Evolutionary conservation across 352 stramenopile species (phyloP), one percentile per base, ranked within the genome.

Genomic region (Halophytophthora polymorphica): DNA sequence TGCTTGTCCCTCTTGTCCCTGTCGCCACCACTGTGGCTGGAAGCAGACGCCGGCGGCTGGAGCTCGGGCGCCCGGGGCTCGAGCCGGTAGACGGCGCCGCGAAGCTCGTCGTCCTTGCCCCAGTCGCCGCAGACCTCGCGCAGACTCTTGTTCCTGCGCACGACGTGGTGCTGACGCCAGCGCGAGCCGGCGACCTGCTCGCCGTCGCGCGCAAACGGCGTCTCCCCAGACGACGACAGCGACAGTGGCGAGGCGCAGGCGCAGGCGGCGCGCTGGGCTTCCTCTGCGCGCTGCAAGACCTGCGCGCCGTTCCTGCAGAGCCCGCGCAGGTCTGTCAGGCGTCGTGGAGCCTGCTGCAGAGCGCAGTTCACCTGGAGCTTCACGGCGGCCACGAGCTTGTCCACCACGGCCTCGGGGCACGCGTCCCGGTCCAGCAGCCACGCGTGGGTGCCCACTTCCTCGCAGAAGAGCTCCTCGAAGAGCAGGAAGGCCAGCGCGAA

Each of bases 401-500:
- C 56, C 25, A 86, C 64, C 3, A 83, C 58, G 0, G 57, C 47
- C 33, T 54, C 74, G 2, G 59, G 61, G 53, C 72, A 83, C 42
- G 33, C 36, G n/a, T 55, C 48, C 6, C 49, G 25, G 29, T 71
- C 62, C 48, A 58, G 56, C 44, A 79, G 61, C 41, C 58, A 67
- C 15, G 60, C 54, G 14, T 81, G 61, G 6, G 8, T 23, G 6
- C 63, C 66, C 22, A 83, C 63, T 61, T 74, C 56, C 40, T 87
- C 75, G 53, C 75, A 89, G 48, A 73, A 89, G 11, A 80, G 52
- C 59, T 87, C 69, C 45, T 89, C 78, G 40, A 90, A 86, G 19
- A 76, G 64, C 52, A 87, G 46, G 38, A 90, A 81, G 11, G 63
- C 62, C 10, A 90, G 61, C 35, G 74, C 53, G 51, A 88, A 90